A percentile compares a stretch with the other conserved stretches of the same genome.
These are phyloP conservation scores for Withania somnifera DNA, from an alignment of 305 asterid species.

Conservation along the genomic window DNA sequence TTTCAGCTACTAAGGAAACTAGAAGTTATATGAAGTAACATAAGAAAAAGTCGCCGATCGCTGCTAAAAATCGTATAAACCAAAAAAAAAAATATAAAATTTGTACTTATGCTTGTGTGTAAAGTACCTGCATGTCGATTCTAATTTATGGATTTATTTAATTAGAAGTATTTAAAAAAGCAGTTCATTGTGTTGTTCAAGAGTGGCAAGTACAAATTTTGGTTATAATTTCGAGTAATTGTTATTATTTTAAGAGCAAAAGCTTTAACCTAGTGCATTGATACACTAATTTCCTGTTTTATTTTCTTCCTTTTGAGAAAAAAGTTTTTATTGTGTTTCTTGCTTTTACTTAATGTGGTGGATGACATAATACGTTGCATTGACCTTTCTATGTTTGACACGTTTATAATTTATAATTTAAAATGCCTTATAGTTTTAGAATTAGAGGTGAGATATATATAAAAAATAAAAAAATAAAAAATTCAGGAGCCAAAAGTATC, in stretches of 20 bases:
- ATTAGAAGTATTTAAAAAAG: not conserved
- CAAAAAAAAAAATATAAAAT: no score
- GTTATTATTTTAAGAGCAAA: not conserved
- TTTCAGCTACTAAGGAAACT: no score
- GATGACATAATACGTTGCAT: not conserved
- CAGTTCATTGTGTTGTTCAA: conserved; percentile 12
- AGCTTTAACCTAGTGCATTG: not conserved
- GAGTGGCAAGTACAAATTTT: conserved; percentile 10
- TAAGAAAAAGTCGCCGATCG: no score
- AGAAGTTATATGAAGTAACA: no score
- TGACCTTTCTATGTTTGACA: conserved; percentile 4
- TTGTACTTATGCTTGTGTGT: conserved; percentile 6
- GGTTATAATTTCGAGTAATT: not conserved
- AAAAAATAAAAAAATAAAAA: no score
- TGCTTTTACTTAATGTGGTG: not conserved
- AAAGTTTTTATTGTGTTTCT: not conserved
- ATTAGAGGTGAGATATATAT: no score
- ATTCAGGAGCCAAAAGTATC: no score
- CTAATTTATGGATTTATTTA: not conserved
- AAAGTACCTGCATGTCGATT: conserved; percentile 6
- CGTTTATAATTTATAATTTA: not conserved
- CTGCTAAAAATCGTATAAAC: no score
- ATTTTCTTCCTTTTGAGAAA: conserved; percentile 1
- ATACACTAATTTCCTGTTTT: not conserved
- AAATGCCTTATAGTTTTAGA: not conserved